Evolutionary conservation across 257 asterid species (phyloP).

Genomic region (Capsicum baccatum): DNA sequence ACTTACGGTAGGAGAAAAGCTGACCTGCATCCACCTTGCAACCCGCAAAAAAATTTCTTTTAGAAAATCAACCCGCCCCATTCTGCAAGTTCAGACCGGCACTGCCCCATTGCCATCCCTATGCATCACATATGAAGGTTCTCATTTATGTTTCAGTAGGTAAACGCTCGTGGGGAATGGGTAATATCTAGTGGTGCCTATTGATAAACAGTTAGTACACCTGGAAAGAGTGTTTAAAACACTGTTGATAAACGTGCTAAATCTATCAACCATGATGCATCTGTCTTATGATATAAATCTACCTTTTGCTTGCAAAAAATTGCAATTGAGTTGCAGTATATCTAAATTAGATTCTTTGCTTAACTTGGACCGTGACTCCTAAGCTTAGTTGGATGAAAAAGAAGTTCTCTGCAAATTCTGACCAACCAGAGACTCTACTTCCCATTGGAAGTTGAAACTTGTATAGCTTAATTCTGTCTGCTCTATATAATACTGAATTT

Average conservation of each 20-base stretch:
- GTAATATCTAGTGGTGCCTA: not conserved
- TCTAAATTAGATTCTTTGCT: not conserved
- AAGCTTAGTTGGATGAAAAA: not conserved
- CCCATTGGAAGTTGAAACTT: not conserved
- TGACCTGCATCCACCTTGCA: too few species aligned
- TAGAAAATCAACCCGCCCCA: too few species aligned
- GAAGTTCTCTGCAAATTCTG: not conserved
- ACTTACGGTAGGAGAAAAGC: too few species aligned
- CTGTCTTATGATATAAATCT: constrained; percentile 9
- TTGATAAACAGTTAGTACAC: constrained; percentile 1
- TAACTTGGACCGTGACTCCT: constrained; percentile 1
- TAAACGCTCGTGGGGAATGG: constrained; percentile 2
- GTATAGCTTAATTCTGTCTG: not conserved
- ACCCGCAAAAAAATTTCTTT: too few species aligned
- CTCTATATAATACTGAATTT: not conserved
- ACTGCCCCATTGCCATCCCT: not conserved
- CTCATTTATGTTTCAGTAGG: not conserved
- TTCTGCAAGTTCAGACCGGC: too few species aligned
- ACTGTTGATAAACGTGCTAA: constrained; percentile 23
- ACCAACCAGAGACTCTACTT: not conserved
- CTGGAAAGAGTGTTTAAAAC: not conserved
- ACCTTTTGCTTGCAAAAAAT: not conserved
- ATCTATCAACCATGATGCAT: not conserved
- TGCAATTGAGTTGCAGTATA: not conserved
- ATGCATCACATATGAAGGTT: not conserved